Conservation (phyloP, 2,329 filamentous ascomycete genomes). For the Curvularia verruculosa region DNA sequence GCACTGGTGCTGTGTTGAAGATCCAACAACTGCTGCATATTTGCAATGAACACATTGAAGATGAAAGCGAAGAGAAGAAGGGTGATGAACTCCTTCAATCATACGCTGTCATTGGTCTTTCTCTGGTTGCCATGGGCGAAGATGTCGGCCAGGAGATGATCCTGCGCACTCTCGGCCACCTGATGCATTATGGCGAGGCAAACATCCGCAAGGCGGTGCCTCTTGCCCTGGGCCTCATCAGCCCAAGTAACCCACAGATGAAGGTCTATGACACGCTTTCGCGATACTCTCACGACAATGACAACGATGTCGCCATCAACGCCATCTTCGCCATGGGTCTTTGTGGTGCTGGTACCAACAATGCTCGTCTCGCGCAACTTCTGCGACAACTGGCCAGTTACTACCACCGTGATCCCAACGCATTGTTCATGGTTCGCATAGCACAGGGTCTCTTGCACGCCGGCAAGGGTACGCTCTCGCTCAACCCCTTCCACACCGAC, state of each 20-base stretch:
- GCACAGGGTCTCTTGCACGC: constrained; percentile 97
- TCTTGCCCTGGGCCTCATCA: constrained; percentile 93
- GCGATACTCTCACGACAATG: constrained; percentile 96
- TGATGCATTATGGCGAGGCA: constrained; percentile 98
- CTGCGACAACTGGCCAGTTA: constrained; percentile 95
- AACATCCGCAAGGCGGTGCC: constrained; percentile 97
- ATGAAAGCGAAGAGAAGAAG: constrained; percentile 86
- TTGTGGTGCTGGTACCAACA: constrained; percentile 95
- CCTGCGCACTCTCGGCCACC: constrained; percentile 91
- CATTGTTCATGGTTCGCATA: constrained; percentile 98
- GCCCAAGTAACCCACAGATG: constrained; percentile 98
- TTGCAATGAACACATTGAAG: constrained; percentile 96
- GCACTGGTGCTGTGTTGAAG: constrained; percentile 95
- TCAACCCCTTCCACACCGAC: constrained; percentile 99
- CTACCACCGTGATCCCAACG: constrained; percentile 95
- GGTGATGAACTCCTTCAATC: constrained; percentile 94
- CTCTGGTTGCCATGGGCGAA: constrained; percentile 95
- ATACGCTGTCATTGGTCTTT: constrained; percentile 93
- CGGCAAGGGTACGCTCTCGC: constrained; percentile 95
- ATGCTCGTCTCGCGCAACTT: constrained; percentile 92
- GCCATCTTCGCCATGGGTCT: constrained; percentile 99
- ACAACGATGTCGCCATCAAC: constrained; percentile 97
- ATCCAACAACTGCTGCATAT: constrained; percentile 96
- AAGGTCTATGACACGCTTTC: constrained; percentile 99
- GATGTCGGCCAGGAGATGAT: constrained; percentile 99